Evolutionary conservation across 139 green algal species (phyloP), one percentile per base, ranked within the genome.

Genomic region (Nannochloris sp.): DNA sequence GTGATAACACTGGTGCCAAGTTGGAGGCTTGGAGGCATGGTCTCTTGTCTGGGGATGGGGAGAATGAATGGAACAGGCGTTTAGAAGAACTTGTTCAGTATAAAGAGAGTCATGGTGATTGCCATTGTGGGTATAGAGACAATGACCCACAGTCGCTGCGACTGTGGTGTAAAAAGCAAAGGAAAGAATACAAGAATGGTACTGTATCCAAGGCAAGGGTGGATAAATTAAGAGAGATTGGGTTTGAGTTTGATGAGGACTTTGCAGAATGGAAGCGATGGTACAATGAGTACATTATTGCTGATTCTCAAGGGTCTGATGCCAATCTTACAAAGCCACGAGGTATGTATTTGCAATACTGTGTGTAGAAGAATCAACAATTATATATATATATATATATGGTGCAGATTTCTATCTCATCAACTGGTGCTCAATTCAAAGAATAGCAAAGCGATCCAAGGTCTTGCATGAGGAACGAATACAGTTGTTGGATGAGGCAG

Each of bases 341-440:
- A 53, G 46, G 46, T 53, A 53, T 25, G 16, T 50, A 18, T n/a
- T 50, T 0, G 4, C 27, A 7, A 29, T 29, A 6, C 27, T 29
- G 27, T 29, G 4, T 7, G 27, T 29, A 5, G 27, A 29, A 29
- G 27, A 29, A 29, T 29, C 27, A 29, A 5, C 27, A 29, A 5
- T 29, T 4, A 29, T 7, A 29, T 53, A 4, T 19, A 53, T 1
- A 25, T 53, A 23, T 3, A 23, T 19, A 19, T 25, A 53, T 19
- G 44, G 24, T 21, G 54, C 69, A 24, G 72, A 74, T 48, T 82
- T 75, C 49, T 60, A 82, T 44, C 75, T 90, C 3, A 75, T 80
- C 36, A 90, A 90, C 66, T 90, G 84, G 83, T 87, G 71, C 59
- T 64, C 57, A 11, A 67, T 88, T 5, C 82, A 88, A 69, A 69